These are phyloP conservation scores for Xylaria sp. DNA, from an alignment of 2,329 filamentous ascomycete species.

Conservation along the genomic window DNA sequence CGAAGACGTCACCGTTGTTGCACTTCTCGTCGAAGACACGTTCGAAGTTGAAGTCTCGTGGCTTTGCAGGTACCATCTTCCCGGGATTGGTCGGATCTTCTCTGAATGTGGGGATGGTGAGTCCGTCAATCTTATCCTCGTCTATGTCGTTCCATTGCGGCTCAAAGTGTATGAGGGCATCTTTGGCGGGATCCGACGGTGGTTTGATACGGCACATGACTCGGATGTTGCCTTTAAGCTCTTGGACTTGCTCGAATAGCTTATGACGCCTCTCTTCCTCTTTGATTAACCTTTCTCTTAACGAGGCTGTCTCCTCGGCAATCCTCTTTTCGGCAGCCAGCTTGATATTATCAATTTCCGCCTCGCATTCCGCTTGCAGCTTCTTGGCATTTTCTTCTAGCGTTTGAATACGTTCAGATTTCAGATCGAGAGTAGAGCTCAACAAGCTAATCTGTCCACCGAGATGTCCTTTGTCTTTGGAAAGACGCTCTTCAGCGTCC, in stretches of 20 bases:
- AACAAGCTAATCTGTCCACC: conserved; percentile 48
- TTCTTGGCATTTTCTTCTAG: conserved; percentile 45
- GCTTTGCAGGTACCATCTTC: conserved; percentile 76
- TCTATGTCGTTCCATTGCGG: conserved; percentile 73
- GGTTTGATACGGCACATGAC: conserved; percentile 98
- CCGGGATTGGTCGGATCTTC: conserved; percentile 77
- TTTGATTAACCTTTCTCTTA: conserved; percentile 84
- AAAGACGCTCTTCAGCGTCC: conserved; percentile 48
- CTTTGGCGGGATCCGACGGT: conserved; percentile 67
- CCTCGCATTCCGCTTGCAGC: conserved; percentile 42
- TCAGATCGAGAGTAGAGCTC: conserved; percentile 45
- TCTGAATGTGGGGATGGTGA: conserved; percentile 84
- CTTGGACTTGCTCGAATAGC: conserved; percentile 97
- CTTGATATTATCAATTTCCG: conserved; percentile 71
- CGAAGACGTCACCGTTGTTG: conserved; percentile 88
- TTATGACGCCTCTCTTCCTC: conserved; percentile 92
- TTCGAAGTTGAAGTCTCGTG: conserved; percentile 89
- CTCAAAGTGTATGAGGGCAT: conserved; percentile 76
- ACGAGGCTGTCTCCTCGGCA: conserved; percentile 65
- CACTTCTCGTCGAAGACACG: conserved; percentile 85
- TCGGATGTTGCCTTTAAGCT: conserved; percentile 96
- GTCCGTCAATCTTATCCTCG: conserved; percentile 86
- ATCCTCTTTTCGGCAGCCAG: conserved; percentile 85
- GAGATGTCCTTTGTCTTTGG: conserved; percentile 47
- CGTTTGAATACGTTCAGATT: conserved; percentile 46